Evolutionary conservation across 2,329 filamentous ascomycete genomes (phyloP), one percentile per base, ranked within the genome.

Genomic region (Pseudogymnoascus sp.): DNA sequence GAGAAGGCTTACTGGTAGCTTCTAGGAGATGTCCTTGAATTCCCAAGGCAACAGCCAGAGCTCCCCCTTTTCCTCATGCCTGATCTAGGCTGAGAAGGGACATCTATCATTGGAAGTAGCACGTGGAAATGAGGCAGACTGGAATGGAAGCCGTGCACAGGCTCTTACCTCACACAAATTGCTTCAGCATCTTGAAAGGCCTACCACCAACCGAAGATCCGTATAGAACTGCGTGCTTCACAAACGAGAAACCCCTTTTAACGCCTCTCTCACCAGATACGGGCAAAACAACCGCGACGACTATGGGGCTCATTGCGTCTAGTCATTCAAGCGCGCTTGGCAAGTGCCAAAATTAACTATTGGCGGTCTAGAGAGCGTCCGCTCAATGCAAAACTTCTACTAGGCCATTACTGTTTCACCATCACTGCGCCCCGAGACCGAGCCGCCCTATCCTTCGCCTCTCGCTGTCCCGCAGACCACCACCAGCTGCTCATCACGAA

Each of bases 261-360:
- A 16, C 46, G 46, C 46, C n/a, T 11, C 46, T 4, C 14, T 21
- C 40, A 21, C n/a, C 46, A 53, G 25, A 53, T 53, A 53, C 16
- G 46, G 46, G 25, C 46, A 53, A 53, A 53, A 53, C 46, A 53
- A 53, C 46, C 46, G 25, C 46, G 25, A 16, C 25, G 28, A 31
- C 28, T 11, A 16, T 53, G n/a, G 46, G 25, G 46, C 46, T 53
- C 46, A 16, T 53, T 53, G 46, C 46, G 46, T 53, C 46, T 53
- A 18, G 46, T 53, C 25, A 5, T 53, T 53, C 46, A 53, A 31
- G 25, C 46, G 46, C 46, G 46, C 46, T 31, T 53, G 46, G 46
- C 46, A 53, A 31, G 16, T 53, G 25, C 46, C 46, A 53, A 53
- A 53, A 31, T 53, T 53, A 53, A 53, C 25, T 31, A 53, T 53